A percentile compares a stretch with the other conserved stretches of the same genome.
Conservation (phyloP, 1,284 basidiomycete species). For the Fomitopsis pinicola region DNA sequence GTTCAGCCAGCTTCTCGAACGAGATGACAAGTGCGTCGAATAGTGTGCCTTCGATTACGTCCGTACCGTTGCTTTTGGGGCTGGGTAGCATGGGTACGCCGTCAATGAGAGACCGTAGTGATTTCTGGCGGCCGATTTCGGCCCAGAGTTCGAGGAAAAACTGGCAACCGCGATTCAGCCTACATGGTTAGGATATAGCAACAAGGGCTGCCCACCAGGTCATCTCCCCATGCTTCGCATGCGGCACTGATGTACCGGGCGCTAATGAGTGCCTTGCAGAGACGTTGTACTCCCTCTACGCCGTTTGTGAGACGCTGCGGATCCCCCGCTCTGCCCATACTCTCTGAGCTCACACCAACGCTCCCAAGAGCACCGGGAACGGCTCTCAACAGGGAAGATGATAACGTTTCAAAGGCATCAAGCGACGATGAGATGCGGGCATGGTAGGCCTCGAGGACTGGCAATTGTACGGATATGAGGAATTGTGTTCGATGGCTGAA, state of each 20-base stretch:
- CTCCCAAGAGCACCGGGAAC: slow-evolving; percentile 84
- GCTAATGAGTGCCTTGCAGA: slow-evolving; percentile 82
- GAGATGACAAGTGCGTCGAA: slow-evolving; percentile 70
- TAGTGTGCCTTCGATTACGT: slow-evolving; percentile 57
- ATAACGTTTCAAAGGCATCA: slow-evolving; percentile 91
- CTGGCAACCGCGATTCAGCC: slow-evolving; percentile 35
- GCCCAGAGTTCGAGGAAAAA: slow-evolving; percentile 88
- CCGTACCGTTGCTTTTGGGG: slow-evolving; percentile 30
- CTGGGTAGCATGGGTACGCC: slow-evolving; percentile 47
- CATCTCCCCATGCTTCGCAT: slow-evolving; percentile 82
- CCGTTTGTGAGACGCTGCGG: slow-evolving; percentile 67
- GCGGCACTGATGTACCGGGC: slow-evolving; percentile 65
- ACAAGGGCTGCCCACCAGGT: slow-evolving; percentile 49
- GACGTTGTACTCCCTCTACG: slow-evolving; percentile 72
- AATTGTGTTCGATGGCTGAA: slow-evolving; percentile 79
- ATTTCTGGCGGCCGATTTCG: slow-evolving; percentile 61
- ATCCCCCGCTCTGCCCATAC: slow-evolving; percentile 37
- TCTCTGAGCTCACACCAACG: slow-evolving; percentile 29
- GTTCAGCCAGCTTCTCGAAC: slow-evolving; percentile 56
- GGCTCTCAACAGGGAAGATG: slow-evolving; percentile 81
- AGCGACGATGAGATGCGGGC: slow-evolving; percentile 78
- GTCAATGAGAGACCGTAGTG: slow-evolving; percentile 49
- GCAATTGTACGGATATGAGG: slow-evolving; percentile 81
- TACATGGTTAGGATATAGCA: neutral
- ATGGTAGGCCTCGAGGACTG: slow-evolving; percentile 76